Percentiles rank a stretch among this genome's conserved stretches.
Evolutionary conservation across 257 asterid species (phyloP).

Genomic region (Nyctanthes arbortristis): DNA sequence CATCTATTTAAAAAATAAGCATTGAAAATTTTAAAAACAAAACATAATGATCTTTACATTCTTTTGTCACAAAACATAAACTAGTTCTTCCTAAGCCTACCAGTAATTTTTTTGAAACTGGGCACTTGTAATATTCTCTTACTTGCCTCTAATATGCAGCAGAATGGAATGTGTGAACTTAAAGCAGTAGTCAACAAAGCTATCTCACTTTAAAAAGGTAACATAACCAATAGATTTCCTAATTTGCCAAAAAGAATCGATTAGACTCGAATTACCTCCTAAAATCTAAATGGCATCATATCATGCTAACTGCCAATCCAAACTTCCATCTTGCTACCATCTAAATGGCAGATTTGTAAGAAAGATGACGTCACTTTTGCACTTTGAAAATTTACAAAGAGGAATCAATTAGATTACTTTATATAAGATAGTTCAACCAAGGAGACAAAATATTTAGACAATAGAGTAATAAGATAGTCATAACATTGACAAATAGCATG

Average conservation of each 20-base stretch:
- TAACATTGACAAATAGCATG: too few relatives aligned
- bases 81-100: conserved; percentile 46
- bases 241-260: conserved; percentile 7
- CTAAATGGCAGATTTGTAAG: too few relatives aligned
- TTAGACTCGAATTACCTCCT: not conserved
- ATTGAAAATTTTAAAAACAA: conserved; percentile 1
- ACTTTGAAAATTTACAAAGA: too few relatives aligned
- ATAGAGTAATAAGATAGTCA: too few relatives aligned
- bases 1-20: not conserved
- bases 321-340: too few relatives aligned
- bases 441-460: too few relatives aligned
- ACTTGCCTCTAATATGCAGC: conserved; percentile 49
- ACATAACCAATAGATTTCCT: not conserved
- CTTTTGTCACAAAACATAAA: conserved; percentile 26
- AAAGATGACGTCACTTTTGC: too few relatives aligned
- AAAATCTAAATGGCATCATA: conserved; percentile 1
- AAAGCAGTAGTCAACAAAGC: not conserved
- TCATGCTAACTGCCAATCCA: not conserved
- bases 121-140: conserved; percentile 52
- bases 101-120: conserved; percentile 59
- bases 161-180: conserved; percentile 16
- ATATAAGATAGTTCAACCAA: too few relatives aligned
- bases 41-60: conserved; percentile 23
- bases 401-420: too few relatives aligned
- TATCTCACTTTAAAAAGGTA: not conserved